Evolutionary conservation across 1,284 basidiomycete species (phyloP), one percentile per base, ranked within the genome.

Genomic region (Mycena citricolor): DNA sequence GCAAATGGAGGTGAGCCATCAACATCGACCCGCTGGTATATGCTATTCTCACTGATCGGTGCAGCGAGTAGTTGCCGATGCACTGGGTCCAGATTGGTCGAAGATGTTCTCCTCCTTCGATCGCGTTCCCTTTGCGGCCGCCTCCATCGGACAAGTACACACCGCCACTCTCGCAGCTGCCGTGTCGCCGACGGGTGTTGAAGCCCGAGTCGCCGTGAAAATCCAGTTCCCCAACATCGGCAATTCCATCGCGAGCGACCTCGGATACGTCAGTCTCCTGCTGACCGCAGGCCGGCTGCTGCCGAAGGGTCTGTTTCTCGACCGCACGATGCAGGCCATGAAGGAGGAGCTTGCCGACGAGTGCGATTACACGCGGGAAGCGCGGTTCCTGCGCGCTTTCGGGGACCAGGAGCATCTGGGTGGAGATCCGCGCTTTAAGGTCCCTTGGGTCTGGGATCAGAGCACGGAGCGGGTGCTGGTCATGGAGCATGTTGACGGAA

Each of bases 141-240:
- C 95, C 0, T 97, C 94, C 3, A 98, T 99, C 29, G 97, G 95
- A 0, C 97, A 99, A 64, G 95, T 99, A 1, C 97, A 99, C 60
- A 71, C 66, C 0, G 95, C 89, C 0, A 71, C 79, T 2, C 76
- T 51, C 22, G 38, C 44, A 14, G 64, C 74, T 0, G 55, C 66
- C 26, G 58, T 61, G 13, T 75, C 76, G 32, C 74, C 74, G 10
- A 83, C 81, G 1, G 74, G 76, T 11, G 65, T 56, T 31, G 68
- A 75, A 2, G 79, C 75, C 49, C 69, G 61, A 6, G 87, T 97
- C 11, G 97, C 95, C 0, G 86, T 99, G 47, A 99, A 99, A 65
- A 78, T 99, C 30, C 97, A 99, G 61, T 99, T 98, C 63, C 95
- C 95, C 0, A 91, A 94, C 54, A 90, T 99, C 23, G 79, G 76